Evolutionary conservation across 257 asterid genomes (phyloP).

Genomic region (Leptodermis oblonga): DNA sequence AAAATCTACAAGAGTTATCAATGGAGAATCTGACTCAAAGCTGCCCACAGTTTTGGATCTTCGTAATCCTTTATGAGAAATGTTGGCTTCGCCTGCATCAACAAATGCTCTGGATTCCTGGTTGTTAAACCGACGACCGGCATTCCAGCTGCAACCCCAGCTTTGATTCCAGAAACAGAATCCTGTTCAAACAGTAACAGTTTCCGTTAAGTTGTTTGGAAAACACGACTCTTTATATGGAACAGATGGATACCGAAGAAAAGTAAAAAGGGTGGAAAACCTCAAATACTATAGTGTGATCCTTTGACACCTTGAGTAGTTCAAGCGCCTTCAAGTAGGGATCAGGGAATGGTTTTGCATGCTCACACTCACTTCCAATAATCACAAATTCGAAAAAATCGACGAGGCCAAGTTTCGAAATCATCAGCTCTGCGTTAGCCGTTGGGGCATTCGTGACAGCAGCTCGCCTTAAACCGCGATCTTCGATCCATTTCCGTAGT

Average conservation of each 20-base stretch:
- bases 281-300: slow-evolving; percentile 84
- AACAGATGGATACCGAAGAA: background rate
- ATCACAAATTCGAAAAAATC: slow-evolving; percentile 68
- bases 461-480: slow-evolving; percentile 79
- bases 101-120: slow-evolving; percentile 60
- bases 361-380: slow-evolving; percentile 82
- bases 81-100: slow-evolving; percentile 72
- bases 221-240: background rate
- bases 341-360: slow-evolving; percentile 84
- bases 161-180: slow-evolving; percentile 88
- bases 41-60: slow-evolving; percentile 78
- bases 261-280: slow-evolving; percentile 31
- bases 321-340: slow-evolving; percentile 92
- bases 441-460: slow-evolving; percentile 94
- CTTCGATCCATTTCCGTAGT: slow-evolving; percentile 81
- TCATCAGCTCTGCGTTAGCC: slow-evolving; percentile 75
- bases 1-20: background rate
- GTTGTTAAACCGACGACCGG: slow-evolving; percentile 88
- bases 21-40: slow-evolving; percentile 12
- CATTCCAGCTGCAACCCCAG: slow-evolving; percentile 92
- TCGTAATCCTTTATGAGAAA: slow-evolving; percentile 80
- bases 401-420: slow-evolving; percentile 73
- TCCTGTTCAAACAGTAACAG: slow-evolving; percentile 44
- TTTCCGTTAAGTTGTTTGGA: background rate
- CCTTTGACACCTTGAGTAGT: slow-evolving; percentile 73